These are phyloP conservation scores for Przewalskia tangutica DNA, from an alignment of 257 asterid species.

Conservation along the genomic window DNA sequence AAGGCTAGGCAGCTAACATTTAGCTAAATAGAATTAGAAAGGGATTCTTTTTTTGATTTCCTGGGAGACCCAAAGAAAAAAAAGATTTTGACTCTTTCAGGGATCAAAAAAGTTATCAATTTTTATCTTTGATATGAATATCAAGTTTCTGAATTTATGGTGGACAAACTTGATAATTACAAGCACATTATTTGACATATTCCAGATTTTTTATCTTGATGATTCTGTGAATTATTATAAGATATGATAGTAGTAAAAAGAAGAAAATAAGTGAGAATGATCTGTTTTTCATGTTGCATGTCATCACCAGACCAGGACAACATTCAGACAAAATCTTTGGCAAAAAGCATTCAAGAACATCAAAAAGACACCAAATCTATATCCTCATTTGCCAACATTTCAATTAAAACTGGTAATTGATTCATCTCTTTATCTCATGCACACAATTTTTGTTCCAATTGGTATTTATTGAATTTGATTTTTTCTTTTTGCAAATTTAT, in stretches of 20 bases:
- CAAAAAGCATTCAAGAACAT: slow-evolving; percentile 18
- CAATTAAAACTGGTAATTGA: slow-evolving; percentile 44
- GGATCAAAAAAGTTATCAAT: neutral
- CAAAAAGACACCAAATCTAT: slow-evolving; percentile 32
- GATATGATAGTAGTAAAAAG: neutral
- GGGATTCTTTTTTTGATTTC: neutral
- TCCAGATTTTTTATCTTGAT: neutral
- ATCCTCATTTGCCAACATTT: slow-evolving; percentile 40
- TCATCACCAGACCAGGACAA: neutral
- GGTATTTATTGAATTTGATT: neutral
- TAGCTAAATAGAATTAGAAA: neutral
- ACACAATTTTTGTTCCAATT: neutral
- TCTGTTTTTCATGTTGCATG: slow-evolving; percentile 11
- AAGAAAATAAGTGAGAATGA: slow-evolving; percentile 1
- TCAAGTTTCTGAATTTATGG: neutral
- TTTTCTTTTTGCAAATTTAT: neutral
- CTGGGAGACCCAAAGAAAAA: neutral
- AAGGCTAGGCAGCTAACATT: neutral
- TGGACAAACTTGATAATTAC: neutral
- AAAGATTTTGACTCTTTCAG: neutral
- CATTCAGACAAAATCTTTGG: slow-evolving; percentile 5
- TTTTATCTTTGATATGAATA: neutral
- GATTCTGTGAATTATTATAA: neutral
- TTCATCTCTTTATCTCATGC: neutral
- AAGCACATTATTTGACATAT: neutral